Evolutionary conservation across 352 stramenopile genomes (phyloP).

Genomic region (Halophytophthora polymorphica): DNA sequence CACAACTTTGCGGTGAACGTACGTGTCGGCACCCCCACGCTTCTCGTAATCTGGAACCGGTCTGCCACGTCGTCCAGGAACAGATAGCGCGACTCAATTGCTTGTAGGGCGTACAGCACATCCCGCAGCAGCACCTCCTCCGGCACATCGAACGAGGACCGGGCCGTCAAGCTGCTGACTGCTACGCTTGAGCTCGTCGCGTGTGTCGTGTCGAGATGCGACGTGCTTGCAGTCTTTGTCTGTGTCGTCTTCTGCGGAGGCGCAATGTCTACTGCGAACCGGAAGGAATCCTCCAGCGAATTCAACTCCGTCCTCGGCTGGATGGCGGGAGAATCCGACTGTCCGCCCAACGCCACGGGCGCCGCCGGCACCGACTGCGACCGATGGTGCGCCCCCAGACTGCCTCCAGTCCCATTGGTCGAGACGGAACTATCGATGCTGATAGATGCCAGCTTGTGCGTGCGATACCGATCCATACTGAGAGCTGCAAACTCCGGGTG

Average conservation of each 20-base stretch:
- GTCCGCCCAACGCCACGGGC: conserved; percentile 12
- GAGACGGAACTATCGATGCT: conserved; percentile 14
- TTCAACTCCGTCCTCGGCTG: conserved; percentile 38
- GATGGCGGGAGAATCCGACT: conserved; percentile 2
- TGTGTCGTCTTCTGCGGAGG: conserved; percentile 29
- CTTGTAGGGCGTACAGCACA: conserved; percentile 90
- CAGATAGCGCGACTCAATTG: conserved; percentile 90
- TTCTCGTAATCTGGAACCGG: conserved; percentile 77
- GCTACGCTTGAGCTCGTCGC: conserved; percentile 1
- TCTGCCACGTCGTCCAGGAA: conserved; percentile 78
- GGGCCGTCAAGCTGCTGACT: conserved; percentile 5
- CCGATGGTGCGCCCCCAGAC: conserved; percentile 14
- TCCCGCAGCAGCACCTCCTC: conserved; percentile 90
- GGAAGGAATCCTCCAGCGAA: conserved; percentile 78
- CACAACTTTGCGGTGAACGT: conserved; percentile 17
- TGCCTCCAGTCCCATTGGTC: conserved; percentile 2
- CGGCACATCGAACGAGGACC: conserved; percentile 62
- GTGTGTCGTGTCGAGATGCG: conserved; percentile 4
- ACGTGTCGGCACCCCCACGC: conserved; percentile 77
- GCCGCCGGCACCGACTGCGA: conserved; percentile 24
- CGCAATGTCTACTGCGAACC: conserved; percentile 66
- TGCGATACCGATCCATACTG: conserved; percentile 8
- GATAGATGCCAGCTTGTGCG: conserved; percentile 2
- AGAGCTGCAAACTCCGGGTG: conserved; percentile 10
- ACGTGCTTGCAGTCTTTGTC: conserved; percentile 19